Base-by-base conservation (phyloP, 768 basidiomycete genomes). In the Hebeloma cylindrosporum region DNA sequence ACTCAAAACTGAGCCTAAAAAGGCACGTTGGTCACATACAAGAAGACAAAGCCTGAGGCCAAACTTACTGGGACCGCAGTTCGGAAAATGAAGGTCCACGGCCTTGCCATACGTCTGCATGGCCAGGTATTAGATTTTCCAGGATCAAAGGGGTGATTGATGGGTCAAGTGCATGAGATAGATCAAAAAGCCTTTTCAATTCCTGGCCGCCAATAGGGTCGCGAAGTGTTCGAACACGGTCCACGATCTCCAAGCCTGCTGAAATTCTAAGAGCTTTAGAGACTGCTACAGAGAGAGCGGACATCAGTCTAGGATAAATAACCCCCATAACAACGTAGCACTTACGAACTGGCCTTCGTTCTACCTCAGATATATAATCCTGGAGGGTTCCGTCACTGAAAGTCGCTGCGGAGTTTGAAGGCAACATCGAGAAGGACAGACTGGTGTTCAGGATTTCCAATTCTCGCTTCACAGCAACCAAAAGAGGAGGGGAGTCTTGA, bases 241-340 rank as follows among this genome's bases (percentile, higher is more conserved):
- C 83, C n/a, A 87, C 67, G 0, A 88, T 65, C 39, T 80, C 78
- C 32, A 69, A 78, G 0, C 82, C 82, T 21, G 66, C 52, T 1
- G 56, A 50, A 36, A 61, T 65, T 31, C 74, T 61, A 18, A 62
- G 62, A 2, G 41, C 40, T 29, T 62, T 61, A 2, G 66, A 60
- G 13, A 60, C 56, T 23, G 75, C 80, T 83, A 34, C n/a, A 48
- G 2, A 21, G 31, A 20, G n/a, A n/a, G n/a, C n/a, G n/a, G n/a
- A n/a, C n/a, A n/a, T n/a, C n/a, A n/a, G n/a, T n/a, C n/a, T n/a
- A n/a, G n/a, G n/a, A n/a, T n/a, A n/a, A n/a, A n/a, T n/a, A n/a
- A n/a, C n/a, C n/a, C n/a, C n/a, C n/a, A n/a, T n/a, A n/a, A n/a
- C n/a, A n/a, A n/a, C n/a, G n/a, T n/a, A n/a, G n/a, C n/a, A n/a